Conservation (phyloP, 192 early-diverging fungal species). For the Backusella psychrophila region DNA sequence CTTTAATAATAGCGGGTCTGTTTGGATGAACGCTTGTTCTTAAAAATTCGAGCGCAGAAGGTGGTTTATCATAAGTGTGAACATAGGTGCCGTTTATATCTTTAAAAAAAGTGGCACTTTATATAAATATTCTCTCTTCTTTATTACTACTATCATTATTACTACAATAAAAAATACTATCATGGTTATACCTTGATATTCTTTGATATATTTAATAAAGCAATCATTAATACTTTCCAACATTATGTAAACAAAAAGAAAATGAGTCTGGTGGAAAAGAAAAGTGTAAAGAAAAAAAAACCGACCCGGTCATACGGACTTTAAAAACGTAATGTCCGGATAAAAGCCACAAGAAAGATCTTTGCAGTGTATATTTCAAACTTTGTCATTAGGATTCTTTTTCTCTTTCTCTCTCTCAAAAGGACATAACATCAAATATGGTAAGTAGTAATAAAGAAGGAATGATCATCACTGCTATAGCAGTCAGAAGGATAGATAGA, state of each 20-base stretch:
- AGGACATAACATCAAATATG: constrained; percentile 14
- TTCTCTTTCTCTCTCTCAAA: constrained; percentile 10
- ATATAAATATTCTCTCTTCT: not conserved
- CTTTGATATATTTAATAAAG: constrained; percentile 14
- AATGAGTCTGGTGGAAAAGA: not conserved
- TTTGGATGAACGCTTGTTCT: constrained; percentile 40
- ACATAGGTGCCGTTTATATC: constrained; percentile 31
- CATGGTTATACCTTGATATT: constrained; percentile 22
- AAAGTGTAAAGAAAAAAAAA: not conserved
- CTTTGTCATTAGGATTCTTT: not conserved
- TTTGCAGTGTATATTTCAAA: not conserved
- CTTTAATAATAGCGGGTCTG: constrained; percentile 42
- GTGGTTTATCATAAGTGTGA: constrained; percentile 20
- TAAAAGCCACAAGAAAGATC: not conserved
- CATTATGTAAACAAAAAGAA: constrained; percentile 1
- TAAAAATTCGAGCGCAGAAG: constrained; percentile 41
- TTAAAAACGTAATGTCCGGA: not conserved
- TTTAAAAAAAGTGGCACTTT: not conserved
- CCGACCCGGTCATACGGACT: too few species aligned
- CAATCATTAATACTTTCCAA: not conserved
- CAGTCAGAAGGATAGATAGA: not conserved
- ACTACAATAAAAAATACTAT: not conserved
- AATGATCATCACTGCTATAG: not conserved
- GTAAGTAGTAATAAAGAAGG: not conserved
- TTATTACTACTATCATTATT: not conserved